These are phyloP conservation scores for Yarrowia sp. DNA, from an alignment of 805 yeast genomes.

Conservation along the genomic window DNA sequence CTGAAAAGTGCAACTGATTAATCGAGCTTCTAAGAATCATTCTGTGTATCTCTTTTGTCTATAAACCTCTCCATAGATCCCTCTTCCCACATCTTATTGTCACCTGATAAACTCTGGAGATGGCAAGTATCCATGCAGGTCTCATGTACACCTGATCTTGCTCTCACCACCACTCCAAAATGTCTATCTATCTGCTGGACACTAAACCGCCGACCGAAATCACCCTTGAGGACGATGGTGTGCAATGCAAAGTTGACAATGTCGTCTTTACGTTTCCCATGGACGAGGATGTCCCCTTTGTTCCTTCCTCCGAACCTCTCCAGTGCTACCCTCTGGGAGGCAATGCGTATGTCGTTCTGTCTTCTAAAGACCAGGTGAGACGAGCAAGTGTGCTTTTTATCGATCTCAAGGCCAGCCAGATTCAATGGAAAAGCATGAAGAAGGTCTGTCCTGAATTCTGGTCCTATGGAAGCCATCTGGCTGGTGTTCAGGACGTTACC, in stretches of 20 bases:
- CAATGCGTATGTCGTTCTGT: slow-evolving; percentile 2
- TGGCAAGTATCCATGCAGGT: slow-evolving; percentile 5
- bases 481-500: slow-evolving; percentile 5
- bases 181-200: slow-evolving; percentile 17
- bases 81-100: not conserved
- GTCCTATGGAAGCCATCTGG: slow-evolving; percentile 21
- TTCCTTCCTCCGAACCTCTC: slow-evolving; percentile 28
- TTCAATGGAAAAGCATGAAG: slow-evolving; percentile 34
- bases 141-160: slow-evolving; percentile 10
- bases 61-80: too few species aligned
- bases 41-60: too few species aligned
- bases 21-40: too few species aligned
- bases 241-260: slow-evolving; percentile 24
- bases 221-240: slow-evolving; percentile 13
- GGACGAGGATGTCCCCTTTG: slow-evolving; percentile 18
- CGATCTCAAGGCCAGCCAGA: slow-evolving; percentile 8
- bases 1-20: too few species aligned
- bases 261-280: slow-evolving; percentile 15
- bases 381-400: slow-evolving; percentile 25
- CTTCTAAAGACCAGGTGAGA: slow-evolving; percentile 19
- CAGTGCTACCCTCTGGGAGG: slow-evolving; percentile 14
- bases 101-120: slow-evolving; percentile 9
- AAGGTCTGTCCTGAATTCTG: slow-evolving; percentile 29
- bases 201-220: slow-evolving; percentile 14
- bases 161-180: not conserved